phyloP scores from a whole-genome alignment of 2,329 filamentous ascomycete genomes.

The Alternaria sp. region DNA sequence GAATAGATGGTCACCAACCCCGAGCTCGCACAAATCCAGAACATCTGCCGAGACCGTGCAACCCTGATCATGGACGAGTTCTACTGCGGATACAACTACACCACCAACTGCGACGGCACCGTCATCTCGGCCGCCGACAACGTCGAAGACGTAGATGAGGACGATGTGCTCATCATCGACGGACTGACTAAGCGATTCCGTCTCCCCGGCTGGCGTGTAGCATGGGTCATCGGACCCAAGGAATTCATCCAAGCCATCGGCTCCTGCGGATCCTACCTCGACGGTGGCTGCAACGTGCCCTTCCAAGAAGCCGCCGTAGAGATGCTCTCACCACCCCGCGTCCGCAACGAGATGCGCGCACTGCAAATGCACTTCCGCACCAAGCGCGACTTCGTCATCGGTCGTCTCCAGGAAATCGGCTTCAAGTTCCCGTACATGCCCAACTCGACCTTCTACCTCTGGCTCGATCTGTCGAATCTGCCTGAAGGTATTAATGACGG shows the following conservation, averaged over 20 bases:
- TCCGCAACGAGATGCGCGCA: slow-evolving; percentile 84
- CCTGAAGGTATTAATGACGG: slow-evolving; percentile 88
- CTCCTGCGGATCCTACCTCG: slow-evolving; percentile 90
- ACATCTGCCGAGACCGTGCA: slow-evolving; percentile 86
- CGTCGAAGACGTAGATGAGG: slow-evolving; percentile 79
- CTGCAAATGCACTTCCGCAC: slow-evolving; percentile 88
- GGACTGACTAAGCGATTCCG: slow-evolving; percentile 96
- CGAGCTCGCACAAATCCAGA: slow-evolving; percentile 87
- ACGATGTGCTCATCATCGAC: slow-evolving; percentile 90
- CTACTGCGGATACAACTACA: slow-evolving; percentile 78
- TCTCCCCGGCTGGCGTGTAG: slow-evolving; percentile 93
- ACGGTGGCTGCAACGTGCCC: slow-evolving; percentile 91
- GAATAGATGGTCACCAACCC: slow-evolving; percentile 74
- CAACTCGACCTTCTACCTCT: slow-evolving; percentile 94
- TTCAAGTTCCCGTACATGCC: slow-evolving; percentile 81
- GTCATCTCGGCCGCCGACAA: slow-evolving; percentile 91
- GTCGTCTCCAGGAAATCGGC: slow-evolving; percentile 80
- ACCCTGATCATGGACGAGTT: slow-evolving; percentile 94
- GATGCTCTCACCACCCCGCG: slow-evolving; percentile 87
- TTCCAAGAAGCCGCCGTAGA: slow-evolving; percentile 93
- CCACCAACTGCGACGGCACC: slow-evolving; percentile 84
- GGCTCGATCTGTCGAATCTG: slow-evolving; percentile 69
- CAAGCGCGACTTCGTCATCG: slow-evolving; percentile 91
- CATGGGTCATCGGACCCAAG: slow-evolving; percentile 95
- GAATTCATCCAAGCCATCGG: slow-evolving; percentile 95